A percentile compares a stretch with the other conserved stretches of the same genome.
These are phyloP conservation scores for Turnera subulata DNA, from an alignment of 345 rosid genomes.

Conservation along the genomic window DNA sequence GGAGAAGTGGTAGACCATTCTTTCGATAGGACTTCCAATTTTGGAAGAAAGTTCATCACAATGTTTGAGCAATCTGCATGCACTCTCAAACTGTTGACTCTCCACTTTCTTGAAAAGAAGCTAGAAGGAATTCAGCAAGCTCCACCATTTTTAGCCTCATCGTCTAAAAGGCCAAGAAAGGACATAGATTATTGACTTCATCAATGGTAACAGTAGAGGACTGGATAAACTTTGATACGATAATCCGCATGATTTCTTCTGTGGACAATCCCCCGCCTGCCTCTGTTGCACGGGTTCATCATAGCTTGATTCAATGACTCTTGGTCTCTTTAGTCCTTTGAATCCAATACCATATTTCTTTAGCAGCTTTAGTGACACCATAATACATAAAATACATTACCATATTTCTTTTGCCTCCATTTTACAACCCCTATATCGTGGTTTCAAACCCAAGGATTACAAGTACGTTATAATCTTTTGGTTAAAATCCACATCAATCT, in stretches of 20 bases:
- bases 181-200: neutral
- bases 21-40: constrained; percentile 11
- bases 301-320: too few species aligned
- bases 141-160: constrained; percentile 12
- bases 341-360: too few species aligned
- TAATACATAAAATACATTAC: too few species aligned
- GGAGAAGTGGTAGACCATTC: constrained; percentile 16
- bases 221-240: constrained; percentile 22
- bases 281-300: too few species aligned
- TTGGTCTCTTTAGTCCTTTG: too few species aligned
- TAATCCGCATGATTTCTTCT: constrained; percentile 21
- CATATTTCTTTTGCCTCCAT: too few species aligned
- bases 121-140: constrained; percentile 17
- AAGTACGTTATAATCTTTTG: too few species aligned
- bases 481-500: too few species aligned
- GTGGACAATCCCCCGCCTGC: constrained; percentile 14
- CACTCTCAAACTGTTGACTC: constrained; percentile 13
- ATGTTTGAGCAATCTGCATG: constrained; percentile 8
- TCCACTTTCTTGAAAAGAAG: constrained; percentile 11
- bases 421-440: too few species aligned
- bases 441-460: too few species aligned
- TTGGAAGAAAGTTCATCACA: constrained; percentile 13
- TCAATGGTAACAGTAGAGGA: constrained; percentile 6
- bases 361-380: too few species aligned
- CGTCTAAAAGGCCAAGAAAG: neutral